Conservation (phyloP, 106 monocot genomes). For the Iris macrosiphon region DNA sequence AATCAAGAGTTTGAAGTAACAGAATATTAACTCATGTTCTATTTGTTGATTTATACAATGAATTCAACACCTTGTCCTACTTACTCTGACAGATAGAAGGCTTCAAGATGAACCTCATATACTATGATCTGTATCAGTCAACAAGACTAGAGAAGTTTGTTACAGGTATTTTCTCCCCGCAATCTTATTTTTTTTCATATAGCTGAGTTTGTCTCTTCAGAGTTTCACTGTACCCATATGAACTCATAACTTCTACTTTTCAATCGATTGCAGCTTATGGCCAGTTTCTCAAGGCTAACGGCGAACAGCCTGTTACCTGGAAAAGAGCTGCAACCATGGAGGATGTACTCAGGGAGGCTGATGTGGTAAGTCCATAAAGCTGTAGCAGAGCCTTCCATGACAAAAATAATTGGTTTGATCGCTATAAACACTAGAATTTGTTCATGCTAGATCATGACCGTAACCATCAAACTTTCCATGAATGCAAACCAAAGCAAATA, state of each 20-base stretch:
- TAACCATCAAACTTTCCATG: too few relatives aligned
- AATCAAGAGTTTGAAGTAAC: too few relatives aligned
- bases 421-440: too few relatives aligned
- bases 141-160: constrained; percentile 98
- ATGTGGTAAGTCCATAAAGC: constrained; percentile 55
- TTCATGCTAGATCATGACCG: too few relatives aligned
- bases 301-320: constrained; percentile 94
- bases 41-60: too few relatives aligned
- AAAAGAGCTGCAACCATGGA: constrained; percentile 96
- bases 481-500: too few relatives aligned
- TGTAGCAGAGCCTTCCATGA: too few relatives aligned
- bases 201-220: background rate
- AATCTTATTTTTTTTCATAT: background rate
- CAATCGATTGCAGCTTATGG: constrained; percentile 62
- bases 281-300: constrained; percentile 81
- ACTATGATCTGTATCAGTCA: constrained; percentile 93
- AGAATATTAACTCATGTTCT: too few relatives aligned
- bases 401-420: too few relatives aligned
- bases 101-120: constrained; percentile 99
- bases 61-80: too few relatives aligned
- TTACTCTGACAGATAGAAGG: constrained; percentile 83
- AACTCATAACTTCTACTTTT: background rate
- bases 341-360: constrained; percentile 90
- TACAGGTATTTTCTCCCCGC: constrained; percentile 53
- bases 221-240: background rate